Conservation (phyloP, 495 filamentous ascomycete species). For the Bacidia gigantensis region DNA sequence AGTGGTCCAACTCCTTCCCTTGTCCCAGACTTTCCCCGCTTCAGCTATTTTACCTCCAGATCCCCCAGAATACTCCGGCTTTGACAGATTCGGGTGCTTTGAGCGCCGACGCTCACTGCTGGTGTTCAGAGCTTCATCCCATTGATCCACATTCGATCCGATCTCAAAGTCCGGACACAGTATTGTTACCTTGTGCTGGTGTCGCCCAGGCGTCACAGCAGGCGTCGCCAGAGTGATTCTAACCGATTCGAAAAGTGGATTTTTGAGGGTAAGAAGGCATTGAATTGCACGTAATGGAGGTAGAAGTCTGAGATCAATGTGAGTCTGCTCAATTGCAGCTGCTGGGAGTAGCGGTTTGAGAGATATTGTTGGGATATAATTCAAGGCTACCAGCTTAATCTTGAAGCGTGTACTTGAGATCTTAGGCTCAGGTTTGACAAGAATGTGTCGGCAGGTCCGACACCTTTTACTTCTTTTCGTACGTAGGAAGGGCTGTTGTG, state of each 20-base stretch:
- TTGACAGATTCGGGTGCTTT: slow-evolving; percentile 27
- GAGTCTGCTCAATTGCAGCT: slow-evolving; percentile 18
- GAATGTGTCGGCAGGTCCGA: slow-evolving; percentile 81
- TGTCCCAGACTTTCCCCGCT: slow-evolving; percentile 89
- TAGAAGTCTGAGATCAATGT: slow-evolving; percentile 37
- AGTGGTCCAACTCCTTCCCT: slow-evolving; percentile 86
- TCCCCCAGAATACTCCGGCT: slow-evolving; percentile 25
- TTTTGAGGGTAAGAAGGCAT: slow-evolving; percentile 76
- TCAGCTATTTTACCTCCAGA: slow-evolving; percentile 51
- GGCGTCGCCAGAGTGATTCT: slow-evolving; percentile 81
- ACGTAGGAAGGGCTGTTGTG: slow-evolving; percentile 64
- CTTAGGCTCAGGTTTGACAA: slow-evolving; percentile 88
- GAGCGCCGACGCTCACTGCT: slow-evolving; percentile 16
- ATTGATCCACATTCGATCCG: slow-evolving; percentile 87
- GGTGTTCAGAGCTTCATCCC: slow-evolving; percentile 68
- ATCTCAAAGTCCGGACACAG: slow-evolving; percentile 91
- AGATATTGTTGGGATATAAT: slow-evolving; percentile 70
- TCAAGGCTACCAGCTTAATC: slow-evolving; percentile 76
- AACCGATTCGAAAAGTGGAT: slow-evolving; percentile 85
- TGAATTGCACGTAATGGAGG: slow-evolving; percentile 58
- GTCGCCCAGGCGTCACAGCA: slow-evolving; percentile 60
- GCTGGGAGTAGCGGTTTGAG: slow-evolving; percentile 48
- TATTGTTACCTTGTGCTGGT: slow-evolving; percentile 71
- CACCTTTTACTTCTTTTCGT: slow-evolving; percentile 92
- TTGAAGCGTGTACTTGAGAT: slow-evolving; percentile 72